Conservation (phyloP, 164 flowering plant species). For the Protea cynaroides region DNA sequence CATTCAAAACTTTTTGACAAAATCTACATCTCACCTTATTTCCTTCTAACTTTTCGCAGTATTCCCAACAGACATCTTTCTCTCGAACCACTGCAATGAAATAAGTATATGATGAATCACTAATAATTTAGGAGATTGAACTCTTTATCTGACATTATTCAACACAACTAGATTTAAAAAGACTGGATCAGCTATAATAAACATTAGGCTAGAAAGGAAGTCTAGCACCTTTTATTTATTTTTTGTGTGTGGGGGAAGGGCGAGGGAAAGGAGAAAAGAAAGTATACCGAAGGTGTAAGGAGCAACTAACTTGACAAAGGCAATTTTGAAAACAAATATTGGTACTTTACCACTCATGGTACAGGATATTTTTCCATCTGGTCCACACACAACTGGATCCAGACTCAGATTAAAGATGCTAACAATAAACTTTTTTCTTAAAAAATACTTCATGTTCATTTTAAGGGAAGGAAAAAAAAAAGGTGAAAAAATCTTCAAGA, state of each 20-base stretch:
- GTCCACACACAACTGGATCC: too few relatives aligned
- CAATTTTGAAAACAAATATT: too few relatives aligned
- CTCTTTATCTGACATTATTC: background rate
- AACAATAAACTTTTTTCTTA: background rate
- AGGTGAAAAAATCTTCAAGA: too few relatives aligned
- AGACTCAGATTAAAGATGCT: background rate
- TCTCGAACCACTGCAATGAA: constrained; percentile 79
- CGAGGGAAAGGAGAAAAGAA: too few relatives aligned
- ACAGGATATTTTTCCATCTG: too few relatives aligned
- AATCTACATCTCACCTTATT: constrained; percentile 89
- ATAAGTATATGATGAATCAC: constrained; percentile 1
- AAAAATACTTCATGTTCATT: background rate
- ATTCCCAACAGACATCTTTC: constrained; percentile 94
- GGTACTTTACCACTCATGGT: too few relatives aligned
- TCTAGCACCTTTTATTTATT: too few relatives aligned
- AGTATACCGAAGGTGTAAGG: too few relatives aligned
- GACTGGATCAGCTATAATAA: background rate
- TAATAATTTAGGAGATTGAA: background rate
- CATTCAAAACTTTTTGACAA: constrained; percentile 67
- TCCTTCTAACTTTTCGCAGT: constrained; percentile 86
- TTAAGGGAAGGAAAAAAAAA: background rate
- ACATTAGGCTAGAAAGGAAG: too few relatives aligned
- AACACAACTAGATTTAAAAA: background rate
- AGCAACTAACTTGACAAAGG: too few relatives aligned
- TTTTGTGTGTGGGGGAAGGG: too few relatives aligned